Conservation (phyloP, 306 rosid species). For the Nissolia schottii region DNA sequence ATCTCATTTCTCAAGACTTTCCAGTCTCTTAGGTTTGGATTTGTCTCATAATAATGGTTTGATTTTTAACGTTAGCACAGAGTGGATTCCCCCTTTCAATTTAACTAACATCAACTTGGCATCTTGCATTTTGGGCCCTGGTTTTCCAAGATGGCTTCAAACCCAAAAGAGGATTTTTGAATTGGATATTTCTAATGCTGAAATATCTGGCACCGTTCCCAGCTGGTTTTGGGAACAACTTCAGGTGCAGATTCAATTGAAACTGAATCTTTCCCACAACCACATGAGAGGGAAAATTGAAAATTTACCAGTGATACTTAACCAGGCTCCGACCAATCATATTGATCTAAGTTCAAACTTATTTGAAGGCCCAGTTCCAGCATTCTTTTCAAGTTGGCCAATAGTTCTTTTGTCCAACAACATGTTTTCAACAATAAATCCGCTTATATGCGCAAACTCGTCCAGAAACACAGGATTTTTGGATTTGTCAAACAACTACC, state of each 20-base stretch:
- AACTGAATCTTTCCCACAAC: neutral
- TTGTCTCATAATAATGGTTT: neutral
- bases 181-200: neutral
- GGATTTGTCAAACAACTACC: neutral
- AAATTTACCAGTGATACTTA: neutral
- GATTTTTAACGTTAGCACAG: neutral
- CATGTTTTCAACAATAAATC: neutral
- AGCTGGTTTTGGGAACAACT: slow-evolving; percentile 12
- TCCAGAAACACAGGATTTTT: neutral
- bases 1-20: neutral
- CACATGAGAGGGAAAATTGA: neutral
- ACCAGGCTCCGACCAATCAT: neutral
- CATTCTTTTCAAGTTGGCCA: neutral
- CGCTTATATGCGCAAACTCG: neutral
- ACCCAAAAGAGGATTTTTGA: neutral
- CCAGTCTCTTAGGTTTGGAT: neutral
- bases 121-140: slow-evolving; percentile 12
- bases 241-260: too few relatives aligned
- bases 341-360: neutral
- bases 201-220: neutral
- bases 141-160: neutral
- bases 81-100: neutral
- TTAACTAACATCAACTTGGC: neutral
- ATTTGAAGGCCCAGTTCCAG: neutral
- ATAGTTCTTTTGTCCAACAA: neutral